phyloP scores from a whole-genome alignment of 176 grass and related monocot species.

The Rhynchospora breviuscula region DNA sequence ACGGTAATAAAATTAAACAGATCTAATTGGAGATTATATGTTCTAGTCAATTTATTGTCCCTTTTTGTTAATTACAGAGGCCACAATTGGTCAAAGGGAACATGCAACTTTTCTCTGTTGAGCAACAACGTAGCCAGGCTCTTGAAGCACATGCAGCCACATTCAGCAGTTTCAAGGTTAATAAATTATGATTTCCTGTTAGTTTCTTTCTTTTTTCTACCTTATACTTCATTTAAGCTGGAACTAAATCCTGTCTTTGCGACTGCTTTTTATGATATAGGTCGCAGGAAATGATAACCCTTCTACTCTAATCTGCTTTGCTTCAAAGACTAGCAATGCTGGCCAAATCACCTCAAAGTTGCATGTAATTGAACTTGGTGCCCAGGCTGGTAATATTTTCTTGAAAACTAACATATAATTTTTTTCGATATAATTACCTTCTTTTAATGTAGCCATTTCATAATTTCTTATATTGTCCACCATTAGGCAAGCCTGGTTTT shows the following conservation, averaged over 20 bases:
- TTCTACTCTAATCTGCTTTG: slow-evolving; percentile 83
- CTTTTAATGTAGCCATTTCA: not conserved
- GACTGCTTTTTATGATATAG: slow-evolving; percentile 23
- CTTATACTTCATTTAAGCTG: not conserved
- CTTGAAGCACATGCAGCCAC: slow-evolving; percentile 95
- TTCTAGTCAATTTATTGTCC: not conserved
- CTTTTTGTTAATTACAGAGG: slow-evolving; percentile 44
- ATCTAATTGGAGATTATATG: not conserved
- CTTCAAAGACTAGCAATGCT: slow-evolving; percentile 84
- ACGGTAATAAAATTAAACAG: not conserved
- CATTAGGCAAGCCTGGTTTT: slow-evolving; percentile 66
- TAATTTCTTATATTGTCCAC: not conserved
- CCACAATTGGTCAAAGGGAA: slow-evolving; percentile 93
- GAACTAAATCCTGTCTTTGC: not conserved
- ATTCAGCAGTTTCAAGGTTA: slow-evolving; percentile 80
- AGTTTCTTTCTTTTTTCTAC: slow-evolving; percentile 2
- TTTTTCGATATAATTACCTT: not conserved
- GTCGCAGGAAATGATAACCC: slow-evolving; percentile 82
- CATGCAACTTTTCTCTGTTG: slow-evolving; percentile 96
- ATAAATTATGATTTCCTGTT: slow-evolving; percentile 1
- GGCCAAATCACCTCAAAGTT: slow-evolving; percentile 87
- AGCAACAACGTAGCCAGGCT: slow-evolving; percentile 89
- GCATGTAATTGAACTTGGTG: slow-evolving; percentile 91
- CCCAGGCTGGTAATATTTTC: slow-evolving; percentile 59
- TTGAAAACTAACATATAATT: not conserved